These are phyloP conservation scores for Fonsecaea erecta DNA, from an alignment of 2,329 filamentous ascomycete genomes.

Conservation along the genomic window DNA sequence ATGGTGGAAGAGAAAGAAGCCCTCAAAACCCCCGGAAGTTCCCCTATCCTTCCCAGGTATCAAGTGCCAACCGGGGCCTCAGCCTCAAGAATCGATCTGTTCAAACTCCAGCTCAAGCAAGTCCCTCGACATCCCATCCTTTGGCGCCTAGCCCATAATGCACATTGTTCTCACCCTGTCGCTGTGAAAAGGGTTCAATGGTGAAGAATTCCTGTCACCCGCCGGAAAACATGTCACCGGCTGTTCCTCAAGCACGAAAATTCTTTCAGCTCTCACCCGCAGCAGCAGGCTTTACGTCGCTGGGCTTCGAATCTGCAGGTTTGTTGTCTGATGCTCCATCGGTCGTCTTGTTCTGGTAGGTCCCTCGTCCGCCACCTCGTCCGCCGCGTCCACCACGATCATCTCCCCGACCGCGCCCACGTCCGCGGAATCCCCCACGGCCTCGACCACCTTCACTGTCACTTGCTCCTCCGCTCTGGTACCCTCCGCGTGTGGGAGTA, in stretches of 20 bases:
- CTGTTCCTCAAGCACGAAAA: constrained; percentile 7
- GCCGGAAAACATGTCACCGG: constrained; percentile 8
- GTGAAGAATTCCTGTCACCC: constrained; percentile 14
- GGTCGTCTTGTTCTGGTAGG: constrained; percentile 63
- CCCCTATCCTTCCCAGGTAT: constrained; percentile 20
- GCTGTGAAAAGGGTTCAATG: constrained; percentile 16
- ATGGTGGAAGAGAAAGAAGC: constrained; percentile 24
- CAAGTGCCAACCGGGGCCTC: constrained; percentile 12
- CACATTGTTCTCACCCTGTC: constrained; percentile 27
- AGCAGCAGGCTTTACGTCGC: constrained; percentile 37
- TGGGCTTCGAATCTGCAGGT: constrained; percentile 45
- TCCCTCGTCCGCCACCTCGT: constrained; percentile 63
- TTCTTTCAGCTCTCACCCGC: constrained; percentile 25
- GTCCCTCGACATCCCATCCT: constrained; percentile 22
- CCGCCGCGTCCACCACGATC: constrained; percentile 62
- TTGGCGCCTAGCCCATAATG: constrained; percentile 33
- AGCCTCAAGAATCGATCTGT: constrained; percentile 9
- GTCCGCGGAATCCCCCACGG: constrained; percentile 60
- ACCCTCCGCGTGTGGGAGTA: constrained; percentile 68
- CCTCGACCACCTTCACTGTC: constrained; percentile 72
- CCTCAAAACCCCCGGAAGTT: constrained; percentile 22
- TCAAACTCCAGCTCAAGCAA: constrained; percentile 24
- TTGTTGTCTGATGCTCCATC: constrained; percentile 53
- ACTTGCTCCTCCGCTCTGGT: constrained; percentile 81
- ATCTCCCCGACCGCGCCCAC: constrained; percentile 61